A percentile compares a stretch with the other conserved stretches of the same genome.
Evolutionary conservation across 176 grass and related monocot genomes (phyloP).

Genomic region (barley (Hordeum vulgare)): MorexV3_pseudomolecules_assembly NC_058518.1:494610969-494611468

Average conservation of each 20-base stretch:
- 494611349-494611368: background rate
- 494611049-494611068: background rate
- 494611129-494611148: background rate
- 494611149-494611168: background rate
- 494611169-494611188: background rate
- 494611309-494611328: background rate
- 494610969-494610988: no score
- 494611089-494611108: background rate
- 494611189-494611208: background rate
- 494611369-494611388: background rate
- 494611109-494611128: background rate
- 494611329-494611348: background rate
- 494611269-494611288: background rate
- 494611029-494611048: background rate
- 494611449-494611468: background rate
- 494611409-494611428: background rate
- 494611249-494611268: background rate
- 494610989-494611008: background rate
- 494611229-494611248: background rate
- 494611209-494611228: background rate
- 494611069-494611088: background rate
- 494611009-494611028: background rate
- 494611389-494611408: background rate
- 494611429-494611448: background rate
- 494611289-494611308: background rate